Base-by-base conservation (phyloP, 768 basidiomycete species). In the Dentipellis sp. region DNA sequence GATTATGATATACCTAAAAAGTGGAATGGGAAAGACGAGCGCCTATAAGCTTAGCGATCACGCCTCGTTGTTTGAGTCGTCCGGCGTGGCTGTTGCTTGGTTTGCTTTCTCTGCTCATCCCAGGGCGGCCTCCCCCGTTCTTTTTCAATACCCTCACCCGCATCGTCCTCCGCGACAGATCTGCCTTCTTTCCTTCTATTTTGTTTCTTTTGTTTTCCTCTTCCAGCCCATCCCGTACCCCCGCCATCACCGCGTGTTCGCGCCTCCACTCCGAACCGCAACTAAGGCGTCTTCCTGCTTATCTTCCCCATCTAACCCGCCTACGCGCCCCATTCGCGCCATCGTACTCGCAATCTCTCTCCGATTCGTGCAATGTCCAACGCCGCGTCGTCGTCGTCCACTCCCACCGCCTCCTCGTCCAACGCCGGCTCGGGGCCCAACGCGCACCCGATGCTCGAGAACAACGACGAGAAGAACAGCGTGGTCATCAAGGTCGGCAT, bases 401-500 rank as follows among this genome's bases (percentile, higher is more conserved):
- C 75, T 36, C 74, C 82, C 55, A 69, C 75, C 54, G 68, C 74
- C 57, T 65, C 75, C 56, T 68, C 71, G 61, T 23, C 53, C 11
- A 42, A 42, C 22, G 74, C 76, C 52, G 77, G 76, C 56, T 72
- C 80, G 56, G 84, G 76, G 59, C 21, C 48, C 19, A 78, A 78
- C 56, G 78, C 79, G 65, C 80, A 74, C 62, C 69, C 74, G 21
- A 74, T 75, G 52, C 67, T 75, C 50, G 78, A 83, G 69, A 82
- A 81, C 65, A 81, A 76, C 62, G 86, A 88, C 64, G 86, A 88
- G 69, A 86, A 84, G 78, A 88, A 88, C 67, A 87, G 91, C 68
- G 91, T 97, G 64, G 93, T 95, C 53, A 90, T 97, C 71, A 97
- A 99, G 72, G 95, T 99, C 52, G 95, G 95, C 56, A 99, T 99